Percentiles rank a stretch among this genome's conserved stretches.
Conservation (phyloP, 2,329 filamentous ascomycete species). For the Chrysosporium queenslandicum region DNA sequence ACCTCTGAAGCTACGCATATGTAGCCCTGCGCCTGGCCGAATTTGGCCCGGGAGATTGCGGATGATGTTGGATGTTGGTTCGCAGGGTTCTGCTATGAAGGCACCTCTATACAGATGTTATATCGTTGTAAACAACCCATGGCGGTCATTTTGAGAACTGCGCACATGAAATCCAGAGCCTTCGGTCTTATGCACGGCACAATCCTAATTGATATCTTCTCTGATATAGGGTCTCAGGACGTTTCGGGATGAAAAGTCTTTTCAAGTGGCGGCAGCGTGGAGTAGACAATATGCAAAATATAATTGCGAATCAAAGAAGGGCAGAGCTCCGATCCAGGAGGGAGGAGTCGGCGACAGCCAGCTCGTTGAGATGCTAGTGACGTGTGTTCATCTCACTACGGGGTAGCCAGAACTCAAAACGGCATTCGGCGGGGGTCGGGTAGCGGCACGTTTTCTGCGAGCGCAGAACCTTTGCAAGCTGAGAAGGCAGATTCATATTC, state of each 20-base stretch:
- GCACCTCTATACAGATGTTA: not conserved
- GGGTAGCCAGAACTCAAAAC: conserved; percentile 3
- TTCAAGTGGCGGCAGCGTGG: not conserved
- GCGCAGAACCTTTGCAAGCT: not conserved
- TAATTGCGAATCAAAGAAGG: not conserved
- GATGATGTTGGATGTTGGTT: not conserved
- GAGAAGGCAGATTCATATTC: not conserved
- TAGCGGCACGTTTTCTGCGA: not conserved
- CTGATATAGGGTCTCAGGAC: too few species aligned
- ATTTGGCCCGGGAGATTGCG: not conserved
- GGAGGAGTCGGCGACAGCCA: not conserved
- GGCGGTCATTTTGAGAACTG: not conserved
- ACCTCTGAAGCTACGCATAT: not conserved
- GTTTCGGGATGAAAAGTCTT: not conserved
- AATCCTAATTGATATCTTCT: too few species aligned
- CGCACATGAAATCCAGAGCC: not conserved
- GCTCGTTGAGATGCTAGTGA: not conserved
- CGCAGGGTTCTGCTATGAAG: not conserved
- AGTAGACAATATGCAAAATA: not conserved
- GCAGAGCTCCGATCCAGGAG: not conserved
- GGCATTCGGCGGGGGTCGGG: not conserved
- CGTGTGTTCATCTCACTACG: not conserved
- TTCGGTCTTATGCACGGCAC: too few species aligned
- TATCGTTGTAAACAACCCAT: not conserved
- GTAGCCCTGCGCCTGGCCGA: not conserved